Evolutionary conservation across 345 rosid species (phyloP).

Genomic region (Arabidopsis arenosa): DNA sequence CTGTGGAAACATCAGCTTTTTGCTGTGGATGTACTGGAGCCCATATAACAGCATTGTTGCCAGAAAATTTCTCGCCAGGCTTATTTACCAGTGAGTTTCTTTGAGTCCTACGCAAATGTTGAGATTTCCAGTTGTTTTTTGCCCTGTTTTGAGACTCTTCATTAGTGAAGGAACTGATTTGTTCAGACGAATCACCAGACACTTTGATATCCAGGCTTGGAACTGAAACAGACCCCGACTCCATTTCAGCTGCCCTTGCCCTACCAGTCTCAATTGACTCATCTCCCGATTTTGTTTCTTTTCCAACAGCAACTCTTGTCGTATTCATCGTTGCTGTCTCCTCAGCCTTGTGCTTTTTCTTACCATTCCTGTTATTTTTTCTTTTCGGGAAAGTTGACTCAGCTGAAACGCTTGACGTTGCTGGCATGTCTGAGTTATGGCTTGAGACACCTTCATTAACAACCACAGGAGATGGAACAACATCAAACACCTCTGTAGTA

Average conservation of each 20-base stretch:
- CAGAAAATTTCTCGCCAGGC: conserved; percentile 60
- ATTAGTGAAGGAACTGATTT: conserved; percentile 49
- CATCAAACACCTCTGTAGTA: conserved; percentile 47
- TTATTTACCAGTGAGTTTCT: conserved; percentile 59
- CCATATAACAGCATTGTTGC: conserved; percentile 75
- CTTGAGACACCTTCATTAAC: conserved; percentile 46
- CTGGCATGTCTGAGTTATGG: conserved; percentile 49
- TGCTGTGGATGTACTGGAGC: conserved; percentile 77
- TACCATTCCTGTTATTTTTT: conserved; percentile 62
- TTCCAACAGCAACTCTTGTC: conserved; percentile 41
- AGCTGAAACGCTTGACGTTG: conserved; percentile 43
- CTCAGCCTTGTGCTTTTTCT: conserved; percentile 68
- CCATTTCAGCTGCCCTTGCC: conserved; percentile 50
- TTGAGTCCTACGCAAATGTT: conserved; percentile 62
- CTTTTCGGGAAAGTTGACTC: conserved; percentile 66
- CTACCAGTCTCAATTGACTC: conserved; percentile 50
- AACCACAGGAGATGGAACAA: conserved; percentile 43
- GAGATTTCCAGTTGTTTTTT: conserved; percentile 71
- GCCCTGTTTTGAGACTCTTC: conserved; percentile 60
- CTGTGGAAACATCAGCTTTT: conserved; percentile 58
- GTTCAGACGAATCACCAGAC: conserved; percentile 58
- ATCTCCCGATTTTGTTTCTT: conserved; percentile 47
- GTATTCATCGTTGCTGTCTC: conserved; percentile 51
- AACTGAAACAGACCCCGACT: conserved; percentile 38
- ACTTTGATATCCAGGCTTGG: conserved; percentile 50